Evolutionary conservation across 1,139 yeast genomes (phyloP), one percentile per base, ranked within the genome.

Genomic region (Magnusiomyces suaveolens): DNA sequence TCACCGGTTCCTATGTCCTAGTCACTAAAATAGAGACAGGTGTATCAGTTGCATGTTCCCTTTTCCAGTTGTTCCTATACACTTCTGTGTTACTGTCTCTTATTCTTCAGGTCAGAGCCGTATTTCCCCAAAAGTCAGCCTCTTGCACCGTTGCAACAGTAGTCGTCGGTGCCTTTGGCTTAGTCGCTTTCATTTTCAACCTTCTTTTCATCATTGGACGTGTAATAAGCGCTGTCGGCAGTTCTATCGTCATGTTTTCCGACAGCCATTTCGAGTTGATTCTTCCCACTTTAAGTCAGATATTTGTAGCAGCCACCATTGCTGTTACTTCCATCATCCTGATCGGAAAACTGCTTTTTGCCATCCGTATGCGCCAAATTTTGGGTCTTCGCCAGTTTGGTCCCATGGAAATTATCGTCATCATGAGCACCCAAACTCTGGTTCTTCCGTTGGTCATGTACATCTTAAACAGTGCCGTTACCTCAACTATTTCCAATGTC

Each of bases 311-410:
- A 0, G 77, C 79, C 0, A 83, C 95, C 0, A 78, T 89, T 21
- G 76, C 80, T 59, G 65, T 84, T 29, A 81, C 82, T 72, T 79
- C 87, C 44, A 57, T 79, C 1, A 69, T 87, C 36, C 73, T 90
- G 48, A 67, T 82, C 2, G 64, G 73, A 16, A 92, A 90, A 66
- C 74, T 92, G 53, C 66, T 76, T 16, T 59, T 78, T 54, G 95
- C 96, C 0, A 78, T 87, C 36, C 75, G 81, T 58, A 77, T 86
- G 1, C 79, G 97, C 66, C 75, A 89, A 56, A 78, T 73, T 59
- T 70, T 89, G 55, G 98, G 98, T 0, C 72, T 88, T 56, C 81
- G 77, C 62, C 95, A 87, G 65, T 88, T 90, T 64, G 90, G 84
- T 59, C 81, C 86, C 39, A 79, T 87, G 66, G 96, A 88, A 67